Evolutionary conservation across 495 filamentous ascomycete species (phyloP).

Genomic region (Podospora tetraspora): DNA sequence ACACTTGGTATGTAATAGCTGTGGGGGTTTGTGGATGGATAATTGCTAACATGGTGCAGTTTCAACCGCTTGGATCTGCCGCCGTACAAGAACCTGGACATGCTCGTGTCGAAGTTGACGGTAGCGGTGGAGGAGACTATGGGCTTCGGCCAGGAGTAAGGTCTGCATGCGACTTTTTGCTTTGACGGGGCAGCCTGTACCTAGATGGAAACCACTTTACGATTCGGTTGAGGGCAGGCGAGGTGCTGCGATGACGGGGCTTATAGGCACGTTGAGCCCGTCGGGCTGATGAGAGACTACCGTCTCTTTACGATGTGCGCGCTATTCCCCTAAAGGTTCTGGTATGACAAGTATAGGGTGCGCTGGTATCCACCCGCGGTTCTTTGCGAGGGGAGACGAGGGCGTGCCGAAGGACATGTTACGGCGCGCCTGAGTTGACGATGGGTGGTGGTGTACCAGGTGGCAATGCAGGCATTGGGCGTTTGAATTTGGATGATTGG

Average conservation of each 20-base stretch:
- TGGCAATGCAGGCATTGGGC: not conserved
- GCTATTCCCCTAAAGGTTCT: not conserved
- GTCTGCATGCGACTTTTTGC: not conserved
- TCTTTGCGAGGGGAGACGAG: not conserved
- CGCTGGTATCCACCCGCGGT: not conserved
- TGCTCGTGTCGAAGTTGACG: constrained; percentile 80
- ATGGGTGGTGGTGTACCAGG: not conserved
- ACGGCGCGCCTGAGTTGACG: not conserved
- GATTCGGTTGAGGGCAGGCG: not conserved
- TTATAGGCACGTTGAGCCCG: too few relatives aligned
- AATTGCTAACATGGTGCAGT: constrained; percentile 47
- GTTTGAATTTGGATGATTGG: not conserved
- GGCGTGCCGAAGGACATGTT: not conserved
- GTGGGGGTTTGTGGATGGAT: constrained; percentile 2
- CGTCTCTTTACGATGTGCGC: not conserved
- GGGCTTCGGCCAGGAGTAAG: constrained; percentile 94
- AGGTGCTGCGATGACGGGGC: not conserved
- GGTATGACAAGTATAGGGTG: not conserved
- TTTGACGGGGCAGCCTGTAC: constrained; percentile 8
- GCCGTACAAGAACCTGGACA: constrained; percentile 82
- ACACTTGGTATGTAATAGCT: constrained; percentile 73
- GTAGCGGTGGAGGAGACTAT: constrained; percentile 98
- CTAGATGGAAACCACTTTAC: constrained; percentile 6
- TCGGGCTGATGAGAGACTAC: not conserved
- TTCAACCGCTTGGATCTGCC: constrained; percentile 98